Evolutionary conservation across 805 yeast species (phyloP), one percentile per base, ranked within the genome.

Genomic region (Kazachstania bromeliacearum): DNA sequence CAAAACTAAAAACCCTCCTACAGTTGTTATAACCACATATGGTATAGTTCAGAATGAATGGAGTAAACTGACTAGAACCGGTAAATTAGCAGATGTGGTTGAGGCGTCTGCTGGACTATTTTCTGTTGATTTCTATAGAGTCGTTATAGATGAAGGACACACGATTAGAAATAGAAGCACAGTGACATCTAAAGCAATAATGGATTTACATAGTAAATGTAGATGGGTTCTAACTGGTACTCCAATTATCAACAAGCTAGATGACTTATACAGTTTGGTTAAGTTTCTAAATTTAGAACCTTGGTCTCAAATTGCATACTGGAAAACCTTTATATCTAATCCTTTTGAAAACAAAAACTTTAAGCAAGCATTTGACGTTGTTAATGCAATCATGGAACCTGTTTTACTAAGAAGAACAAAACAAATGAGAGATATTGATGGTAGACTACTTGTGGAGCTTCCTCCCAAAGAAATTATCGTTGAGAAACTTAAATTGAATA

Each of bases 201-300:
- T 73, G 57, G 80, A 73, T 16, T 51, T 88, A n/a, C 50, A 60
- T 7, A 75, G 84, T 47, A 63, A 67, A 14, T 66, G 92, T 33
- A 75, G 75, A 41, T 88, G 97, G 97, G 67, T 81, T 3, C 63
- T 89, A 32, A 85, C 96, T 0, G 97, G 97, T 6, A 88, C 97
- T 0, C 96, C 97, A 0, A 83, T 88, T 20, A 81, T 87, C 27
- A 88, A 88, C 56, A 64, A 88, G 43, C 64, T 89, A 7, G 96
- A 89, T 55, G 97, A 89, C 55, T 60, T 89, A 32, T 88, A 73
- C 52, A 79, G 94, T 5, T 59, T 87, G 33, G 73, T 87, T 13
- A 75, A 76, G 45, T 89, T 79, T 49, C 60, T 89, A 33, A 67
- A 76, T 29, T 59, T 88, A n/a, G 85, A 83, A 46, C 97, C 97